Conservation (phyloP, 352 stramenopile genomes). For the Phytophthora boehmeriae region DNA sequence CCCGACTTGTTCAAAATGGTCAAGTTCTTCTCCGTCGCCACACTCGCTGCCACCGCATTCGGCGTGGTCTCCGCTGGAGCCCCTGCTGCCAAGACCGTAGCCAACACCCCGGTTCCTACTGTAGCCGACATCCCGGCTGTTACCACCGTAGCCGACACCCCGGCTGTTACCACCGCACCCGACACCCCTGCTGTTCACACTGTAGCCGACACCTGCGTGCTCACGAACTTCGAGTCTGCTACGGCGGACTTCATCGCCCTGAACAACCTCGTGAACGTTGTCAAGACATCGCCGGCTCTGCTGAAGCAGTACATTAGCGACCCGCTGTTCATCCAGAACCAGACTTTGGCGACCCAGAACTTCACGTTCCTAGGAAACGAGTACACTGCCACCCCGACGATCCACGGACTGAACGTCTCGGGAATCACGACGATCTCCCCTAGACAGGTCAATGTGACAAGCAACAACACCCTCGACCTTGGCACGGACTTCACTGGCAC, state of each 20-base stretch:
- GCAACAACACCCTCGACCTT: slow-evolving; percentile 37
- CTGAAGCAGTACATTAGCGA: slow-evolving; percentile 42
- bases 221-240: slow-evolving; percentile 52
- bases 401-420: slow-evolving; percentile 52
- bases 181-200: slow-evolving; percentile 2
- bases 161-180: too few species aligned
- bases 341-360: slow-evolving; percentile 45
- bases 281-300: slow-evolving; percentile 44
- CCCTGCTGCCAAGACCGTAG: slow-evolving; percentile 3
- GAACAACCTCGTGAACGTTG: slow-evolving; percentile 48
- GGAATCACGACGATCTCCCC: slow-evolving; percentile 54
- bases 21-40: slow-evolving; percentile 30
- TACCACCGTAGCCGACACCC: slow-evolving; percentile 19
- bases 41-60: slow-evolving; percentile 17
- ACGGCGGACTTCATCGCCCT: slow-evolving; percentile 50
- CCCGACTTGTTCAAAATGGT: slow-evolving; percentile 26
- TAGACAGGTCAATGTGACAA: slow-evolving; percentile 53
- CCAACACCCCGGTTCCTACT: too few species aligned
- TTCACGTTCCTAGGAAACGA: slow-evolving; percentile 52
- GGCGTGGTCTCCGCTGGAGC: slow-evolving; percentile 19
- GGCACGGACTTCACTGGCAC: slow-evolving; percentile 51
- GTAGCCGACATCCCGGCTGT: background rate
- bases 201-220: slow-evolving; percentile 35
- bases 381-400: slow-evolving; percentile 57
- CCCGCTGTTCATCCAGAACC: slow-evolving; percentile 44